Base-by-base conservation (phyloP, 2,329 filamentous ascomycete species). In the Tolypocladium sp. region DNA sequence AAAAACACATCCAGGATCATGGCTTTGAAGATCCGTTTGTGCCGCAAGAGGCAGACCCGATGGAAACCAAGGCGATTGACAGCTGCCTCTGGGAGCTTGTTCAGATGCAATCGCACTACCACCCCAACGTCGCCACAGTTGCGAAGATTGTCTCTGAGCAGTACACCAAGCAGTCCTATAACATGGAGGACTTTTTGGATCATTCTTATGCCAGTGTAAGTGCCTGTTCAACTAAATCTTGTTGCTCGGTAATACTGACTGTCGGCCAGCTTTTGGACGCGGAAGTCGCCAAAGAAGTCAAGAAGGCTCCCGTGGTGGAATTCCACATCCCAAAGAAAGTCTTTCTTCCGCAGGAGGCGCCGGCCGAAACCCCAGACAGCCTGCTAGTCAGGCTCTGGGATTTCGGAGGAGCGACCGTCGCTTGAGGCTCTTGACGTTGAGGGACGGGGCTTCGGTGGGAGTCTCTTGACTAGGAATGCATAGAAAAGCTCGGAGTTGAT, bases 21-120 rank as follows among this genome's bases (percentile, higher is more conserved):
- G 84, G 85, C 4, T 71, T 82, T 56, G 73, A 75, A 33, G 95
- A 99, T 68, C 88, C 90, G 0, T 99, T 96, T 70, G 72, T 89
- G 60, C 81, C 87, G 57, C 77, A 84, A 6, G 91, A 97, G 73
- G 68, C 77, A 35, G 91, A 99, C 63, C 95, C 94, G 0, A 90
- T 92, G 82, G 81, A 88, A 71, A 97, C 92, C 0, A 75, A 82
- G 44, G 94, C 95, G 22, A 90, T 99, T 60, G 92, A 97, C 60
- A 96, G 91, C 73, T 92, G 89, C 71, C 76, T 99, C 9, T 99
- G 94, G 95, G 94, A 99, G 72, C 82, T 99, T 57, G 89, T 95
- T 61, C 92, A 91, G 60, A 78, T 97, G 59, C 91, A 95, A 72
- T 88, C 86, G 1, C 95, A 99, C 73, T 97, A 96, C 73, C 94